Evolutionary conservation across 2,329 filamentous ascomycete genomes (phyloP), one percentile per base, ranked within the genome.

Genomic region (Penicillium sp.): DNA sequence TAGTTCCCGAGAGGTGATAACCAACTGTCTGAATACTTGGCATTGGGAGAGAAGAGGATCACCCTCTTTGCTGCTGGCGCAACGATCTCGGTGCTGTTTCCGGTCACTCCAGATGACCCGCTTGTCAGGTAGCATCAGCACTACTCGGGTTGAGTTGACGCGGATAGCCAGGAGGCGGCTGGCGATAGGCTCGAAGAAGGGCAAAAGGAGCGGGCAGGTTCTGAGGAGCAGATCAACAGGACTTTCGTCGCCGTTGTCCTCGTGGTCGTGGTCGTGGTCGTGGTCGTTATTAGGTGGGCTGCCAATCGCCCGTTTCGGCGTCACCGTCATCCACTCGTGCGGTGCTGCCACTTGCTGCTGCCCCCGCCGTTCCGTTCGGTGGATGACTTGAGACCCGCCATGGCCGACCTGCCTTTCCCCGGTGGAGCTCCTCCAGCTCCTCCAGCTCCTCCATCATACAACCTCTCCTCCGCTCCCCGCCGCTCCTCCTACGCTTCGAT

Each of bases 401-500:
- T 76, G 73, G 67, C 68, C 58, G 71, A 75, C 66, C 63, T 66
- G 58, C 65, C 68, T 53, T 66, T 64, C 56, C 61, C 68, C 57
- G 63, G 70, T 65, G 71, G 70, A 67, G 65, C 64, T 60, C 59
- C 52, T 55, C 51, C 60, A 59, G 65, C 64, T 60, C 59, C 52
- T 55, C 51, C 60, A 59, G 62, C 60, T 59, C 56, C 38, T 39
- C 24, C 60, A 55, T 52, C 63, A 58, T 59, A 64, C 54, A 66
- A 62, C 55, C 61, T 69, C 57, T 65, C 70, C 46, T 67, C 70
- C 40, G 62, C 68, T 53, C 72, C 70, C 58, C 75, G 79, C 62
- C 73, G 79, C 55, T 78, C 77, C 37, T 83, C 81, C 44, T 83
- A 83, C 69, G 80, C 81, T 58, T 82, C 80, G 26, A 79, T 83